Conservation (phyloP, 2,329 filamentous ascomycete genomes). For the Diaporthe australafricana region DNA sequence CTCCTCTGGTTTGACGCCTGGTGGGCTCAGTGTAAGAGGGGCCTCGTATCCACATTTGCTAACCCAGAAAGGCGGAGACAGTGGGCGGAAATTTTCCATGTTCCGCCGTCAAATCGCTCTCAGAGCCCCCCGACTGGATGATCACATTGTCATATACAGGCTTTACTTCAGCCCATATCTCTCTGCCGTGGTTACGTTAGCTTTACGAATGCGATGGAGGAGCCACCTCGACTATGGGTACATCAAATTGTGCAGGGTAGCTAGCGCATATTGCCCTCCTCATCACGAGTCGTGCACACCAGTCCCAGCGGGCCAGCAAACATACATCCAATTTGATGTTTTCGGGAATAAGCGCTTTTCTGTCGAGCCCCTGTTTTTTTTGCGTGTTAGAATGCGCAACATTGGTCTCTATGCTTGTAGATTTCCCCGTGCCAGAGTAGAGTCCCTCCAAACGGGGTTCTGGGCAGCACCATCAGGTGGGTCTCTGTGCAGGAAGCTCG, state of each 20-base stretch:
- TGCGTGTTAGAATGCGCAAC: neutral
- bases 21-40: neutral
- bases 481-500: neutral
- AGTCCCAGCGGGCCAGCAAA: neutral
- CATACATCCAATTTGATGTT: neutral
- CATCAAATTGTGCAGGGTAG: neutral
- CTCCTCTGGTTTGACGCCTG: neutral
- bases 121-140: neutral
- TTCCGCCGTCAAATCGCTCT: neutral
- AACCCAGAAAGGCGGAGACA: neutral
- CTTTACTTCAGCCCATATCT: too few species aligned
- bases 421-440: neutral
- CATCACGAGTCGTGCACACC: neutral
- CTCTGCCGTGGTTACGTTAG: too few species aligned
- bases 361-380: neutral
- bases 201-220: neutral
- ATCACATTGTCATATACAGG: neutral
- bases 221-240: neutral
- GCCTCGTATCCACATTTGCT: neutral
- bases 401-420: neutral
- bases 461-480: slow-evolving; percentile 1
- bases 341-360: neutral
- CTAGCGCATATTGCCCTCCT: neutral
- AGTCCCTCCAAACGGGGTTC: neutral
- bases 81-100: neutral